Base-by-base conservation (phyloP, 768 basidiomycete species). In the Favolaschia claudopus region DNA sequence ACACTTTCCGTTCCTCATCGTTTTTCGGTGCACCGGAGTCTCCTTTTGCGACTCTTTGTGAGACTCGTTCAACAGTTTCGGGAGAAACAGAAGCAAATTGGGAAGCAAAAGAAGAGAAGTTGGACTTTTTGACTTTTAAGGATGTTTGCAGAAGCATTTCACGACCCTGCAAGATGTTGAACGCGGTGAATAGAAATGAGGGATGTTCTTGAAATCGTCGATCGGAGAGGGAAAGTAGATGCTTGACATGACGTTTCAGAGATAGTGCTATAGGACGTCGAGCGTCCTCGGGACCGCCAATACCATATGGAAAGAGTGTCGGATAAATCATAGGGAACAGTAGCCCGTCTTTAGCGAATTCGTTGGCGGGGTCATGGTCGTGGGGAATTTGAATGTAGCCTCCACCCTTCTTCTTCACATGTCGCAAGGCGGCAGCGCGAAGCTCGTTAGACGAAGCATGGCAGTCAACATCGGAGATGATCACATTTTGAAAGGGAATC, bases 301-400 rank as follows among this genome's bases (percentile, higher is more conserved):
- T 44, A 0, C 73, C 70, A 36, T 66, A 72, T 1, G 72, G 73
- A 43, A 62, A 71, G 4, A 73, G 37, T 0, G 69, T 64, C 1
- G 71, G 72, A 33, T 67, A 74, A 32, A 69, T 63, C 54, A 66
- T 61, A 7, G 69, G 68, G 19, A 74, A 68, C 20, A 72, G 45
- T n/a, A 25, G 12, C 4, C 43, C 28, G 3, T 54, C 55, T 33
- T 70, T 69, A 19, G 39, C 36, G 33, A 70, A 67, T 39, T 72
- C 70, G 63, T 69, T 66, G 1, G 57, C 64, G 0, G 68, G 56
- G 5, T 39, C 15, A 7, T 43, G 39, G 2, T 48, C 69, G 32
- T 70, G 71, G 6, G 60, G 59, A 33, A 70, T 42, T 19, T 69
- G 46, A 12, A 72, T 25, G 24, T 52, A 67, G 3, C 64, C 60